A percentile compares a stretch with the other conserved stretches of the same genome.
Conservation (phyloP, 345 rosid genomes). For the Eutrema yunnanense region DNA sequence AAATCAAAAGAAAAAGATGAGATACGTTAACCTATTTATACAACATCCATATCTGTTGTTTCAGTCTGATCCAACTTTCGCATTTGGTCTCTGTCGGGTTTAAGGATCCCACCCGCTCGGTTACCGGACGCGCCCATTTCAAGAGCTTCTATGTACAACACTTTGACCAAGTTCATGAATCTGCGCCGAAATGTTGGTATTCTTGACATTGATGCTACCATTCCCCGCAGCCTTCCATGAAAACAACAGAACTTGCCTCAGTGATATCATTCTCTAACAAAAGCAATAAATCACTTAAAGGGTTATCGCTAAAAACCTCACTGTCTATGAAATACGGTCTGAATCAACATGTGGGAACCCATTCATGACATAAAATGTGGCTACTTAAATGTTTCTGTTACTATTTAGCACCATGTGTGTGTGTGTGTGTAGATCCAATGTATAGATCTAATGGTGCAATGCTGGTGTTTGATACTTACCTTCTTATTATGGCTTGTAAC, state of each 20-base stretch:
- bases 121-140: slow-evolving; percentile 39
- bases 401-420: neutral
- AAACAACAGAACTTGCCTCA: neutral
- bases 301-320: too few relatives aligned
- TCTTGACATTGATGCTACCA: slow-evolving; percentile 64
- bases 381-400: neutral
- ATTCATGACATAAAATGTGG: neutral
- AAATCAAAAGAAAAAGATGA: neutral
- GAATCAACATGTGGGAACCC: neutral
- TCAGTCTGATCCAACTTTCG: slow-evolving; percentile 9
- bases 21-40: too few relatives aligned
- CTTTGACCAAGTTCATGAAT: slow-evolving; percentile 56
- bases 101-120: slow-evolving; percentile 37
- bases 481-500: slow-evolving; percentile 73
- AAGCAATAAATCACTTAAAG: neutral
- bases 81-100: neutral
- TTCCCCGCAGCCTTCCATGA: slow-evolving; percentile 56
- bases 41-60: too few relatives aligned
- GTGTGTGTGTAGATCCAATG: neutral
- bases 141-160: slow-evolving; percentile 51
- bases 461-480: slow-evolving; percentile 35
- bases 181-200: slow-evolving; percentile 68
- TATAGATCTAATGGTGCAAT: neutral
- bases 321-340: neutral
- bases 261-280: neutral